Evolutionary conservation across 345 rosid genomes (phyloP), one percentile per base, ranked within the genome.

Genomic region (Salix brachista): DNA sequence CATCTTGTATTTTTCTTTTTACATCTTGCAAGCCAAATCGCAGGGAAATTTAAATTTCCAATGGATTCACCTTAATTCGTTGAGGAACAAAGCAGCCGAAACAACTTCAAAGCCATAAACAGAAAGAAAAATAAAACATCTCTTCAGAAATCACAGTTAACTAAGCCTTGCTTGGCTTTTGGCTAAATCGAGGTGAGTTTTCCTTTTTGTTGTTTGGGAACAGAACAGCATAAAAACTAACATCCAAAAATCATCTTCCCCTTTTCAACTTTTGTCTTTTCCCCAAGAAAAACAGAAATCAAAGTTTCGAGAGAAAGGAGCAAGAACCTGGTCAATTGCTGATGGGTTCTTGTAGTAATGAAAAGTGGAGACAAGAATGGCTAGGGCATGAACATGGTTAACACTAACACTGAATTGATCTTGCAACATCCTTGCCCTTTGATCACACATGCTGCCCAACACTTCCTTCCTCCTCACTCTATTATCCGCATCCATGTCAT

Each of bases 351-450:
- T 93, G 89, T 84, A 90, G 86, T 90, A 96, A 81, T 91, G 97
- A 70, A 96, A 96, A 75, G 99, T 93, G 67, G 99, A 96, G 84
- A 96, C 96, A 69, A 96, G 97, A 81, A 96, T 88, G 74, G 99
- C 97, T 75, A 96, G 90, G 74, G 98, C 99, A 74, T 96, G 99
- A 62, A 96, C 98, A 88, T 96, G 99, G 76, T 96, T 96, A 71
- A 93, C 99, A 82, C 98, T 93, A 79, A 96, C 99, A 88, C 82
- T 91, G 77, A 96, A 96, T 72, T 91, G 99, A 87, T 96, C 99
- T 77, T 96, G 97, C 87, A 96, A 80, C 98, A 96, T 96, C 75
- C 99, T 88, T 0, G 99, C 97, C 82, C 99, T 86, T 75, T 91
- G 93, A 80, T 96, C 98, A 86, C 99, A 96, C 99, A 93, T 96